Evolutionary conservation across 331 rosid species (phyloP).

Genomic region (Malus hybrid): DNA sequence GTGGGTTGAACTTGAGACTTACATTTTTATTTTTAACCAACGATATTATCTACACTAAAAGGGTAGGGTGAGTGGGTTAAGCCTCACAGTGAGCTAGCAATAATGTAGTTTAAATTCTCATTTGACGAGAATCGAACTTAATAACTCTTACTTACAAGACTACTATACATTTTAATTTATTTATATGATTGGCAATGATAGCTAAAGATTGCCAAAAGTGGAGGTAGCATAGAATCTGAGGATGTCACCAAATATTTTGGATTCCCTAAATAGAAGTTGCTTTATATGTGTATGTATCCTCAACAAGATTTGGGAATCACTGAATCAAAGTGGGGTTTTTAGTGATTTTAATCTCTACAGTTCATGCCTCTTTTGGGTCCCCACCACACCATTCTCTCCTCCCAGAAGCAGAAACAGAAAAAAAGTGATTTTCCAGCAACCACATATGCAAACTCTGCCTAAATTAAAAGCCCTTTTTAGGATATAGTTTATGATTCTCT

Average conservation of each 20-base stretch:
- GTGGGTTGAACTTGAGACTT: too few relatives aligned
- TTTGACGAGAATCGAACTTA: too few relatives aligned
- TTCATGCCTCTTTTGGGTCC: conserved; percentile 5
- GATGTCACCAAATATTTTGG: background rate
- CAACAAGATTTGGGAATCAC: background rate
- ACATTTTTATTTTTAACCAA: too few relatives aligned
- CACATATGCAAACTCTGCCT: conserved; percentile 1
- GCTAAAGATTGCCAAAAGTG: background rate
- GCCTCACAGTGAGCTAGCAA: rapidly evolving
- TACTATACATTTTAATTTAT: too few relatives aligned
- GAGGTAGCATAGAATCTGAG: background rate
- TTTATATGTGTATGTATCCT: background rate
- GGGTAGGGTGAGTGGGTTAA: too few relatives aligned
- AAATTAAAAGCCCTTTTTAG: conserved; percentile 1
- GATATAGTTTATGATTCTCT: background rate
- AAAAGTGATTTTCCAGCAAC: background rate
- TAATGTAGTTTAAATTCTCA: rapidly evolving
- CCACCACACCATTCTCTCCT: background rate
- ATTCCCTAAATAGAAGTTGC: conserved; percentile 1
- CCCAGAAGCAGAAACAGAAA: background rate
- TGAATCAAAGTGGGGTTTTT: background rate
- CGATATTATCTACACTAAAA: too few relatives aligned
- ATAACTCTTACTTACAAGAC: too few relatives aligned
- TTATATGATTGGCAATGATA: too few relatives aligned
- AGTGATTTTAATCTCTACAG: background rate